A percentile compares a stretch with the other conserved stretches of the same genome.
Conservation (phyloP, 805 yeast species). For the Wickerhamiella occidentalis region DNA sequence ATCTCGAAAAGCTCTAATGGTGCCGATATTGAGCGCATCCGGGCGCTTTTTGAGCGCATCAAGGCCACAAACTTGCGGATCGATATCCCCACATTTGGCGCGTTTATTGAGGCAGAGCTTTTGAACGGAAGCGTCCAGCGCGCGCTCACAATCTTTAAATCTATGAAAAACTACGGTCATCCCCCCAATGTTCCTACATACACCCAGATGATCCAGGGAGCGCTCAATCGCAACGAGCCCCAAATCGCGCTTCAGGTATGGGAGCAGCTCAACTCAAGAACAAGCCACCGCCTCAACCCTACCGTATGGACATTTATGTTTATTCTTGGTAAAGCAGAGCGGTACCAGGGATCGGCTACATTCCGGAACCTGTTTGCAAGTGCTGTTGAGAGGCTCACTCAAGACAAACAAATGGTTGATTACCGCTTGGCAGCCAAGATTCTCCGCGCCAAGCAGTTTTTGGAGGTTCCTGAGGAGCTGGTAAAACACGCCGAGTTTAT, state of each 20-base stretch:
- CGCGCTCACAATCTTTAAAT: constrained; percentile 19
- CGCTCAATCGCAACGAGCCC: constrained; percentile 15
- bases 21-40: constrained; percentile 39
- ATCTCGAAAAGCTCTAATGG: constrained; percentile 35
- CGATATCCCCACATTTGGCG: constrained; percentile 23
- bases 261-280: constrained; percentile 13
- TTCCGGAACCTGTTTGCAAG: constrained; percentile 11
- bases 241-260: constrained; percentile 20
- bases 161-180: constrained; percentile 20
- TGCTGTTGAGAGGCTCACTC: constrained; percentile 10
- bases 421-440: constrained; percentile 15
- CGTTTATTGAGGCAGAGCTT: constrained; percentile 26
- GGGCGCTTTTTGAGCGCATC: constrained; percentile 36
- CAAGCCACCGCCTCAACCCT: constrained; percentile 18
- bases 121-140: constrained; percentile 19
- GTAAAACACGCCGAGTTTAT: not conserved
- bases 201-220: constrained; percentile 26
- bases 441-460: constrained; percentile 2
- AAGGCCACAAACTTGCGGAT: constrained; percentile 25
- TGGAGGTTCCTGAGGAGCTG: constrained; percentile 11
- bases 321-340: constrained; percentile 16
- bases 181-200: constrained; percentile 23
- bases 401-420: constrained; percentile 14
- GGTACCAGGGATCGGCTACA: constrained; percentile 4
- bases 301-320: constrained; percentile 25